Evolutionary conservation across 2,329 filamentous ascomycete genomes (phyloP).

Genomic region (Phyllosticta ampelicida): DNA sequence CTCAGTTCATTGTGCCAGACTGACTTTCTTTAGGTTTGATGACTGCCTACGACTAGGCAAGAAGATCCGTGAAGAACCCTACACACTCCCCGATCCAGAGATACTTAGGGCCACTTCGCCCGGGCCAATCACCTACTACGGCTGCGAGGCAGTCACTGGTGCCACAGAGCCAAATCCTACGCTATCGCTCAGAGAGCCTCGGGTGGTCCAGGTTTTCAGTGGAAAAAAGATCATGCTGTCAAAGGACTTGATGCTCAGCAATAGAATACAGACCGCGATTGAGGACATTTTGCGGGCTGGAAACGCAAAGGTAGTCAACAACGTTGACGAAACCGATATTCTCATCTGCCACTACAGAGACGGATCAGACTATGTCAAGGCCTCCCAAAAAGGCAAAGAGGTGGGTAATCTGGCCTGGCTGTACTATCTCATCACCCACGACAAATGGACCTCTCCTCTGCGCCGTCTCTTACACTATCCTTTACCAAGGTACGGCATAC

Average conservation of each 20-base stretch:
- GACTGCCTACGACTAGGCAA: constrained; percentile 90
- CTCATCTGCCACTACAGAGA: constrained; percentile 83
- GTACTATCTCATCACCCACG: constrained; percentile 80
- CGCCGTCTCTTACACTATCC: constrained; percentile 84
- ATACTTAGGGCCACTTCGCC: constrained; percentile 42
- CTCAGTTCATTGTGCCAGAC: constrained; percentile 2
- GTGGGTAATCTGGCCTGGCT: constrained; percentile 93
- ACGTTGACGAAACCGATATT: constrained; percentile 63
- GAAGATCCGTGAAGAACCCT: constrained; percentile 80
- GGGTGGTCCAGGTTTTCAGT: constrained; percentile 53
- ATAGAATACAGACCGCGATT: constrained; percentile 56
- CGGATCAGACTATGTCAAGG: constrained; percentile 64
- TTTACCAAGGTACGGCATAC: constrained; percentile 62
- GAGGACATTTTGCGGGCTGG: constrained; percentile 58
- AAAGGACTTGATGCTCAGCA: constrained; percentile 59
- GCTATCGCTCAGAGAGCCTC: constrained; percentile 9
- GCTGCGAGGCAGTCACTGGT: constrained; percentile 47
- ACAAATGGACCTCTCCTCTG: constrained; percentile 78
- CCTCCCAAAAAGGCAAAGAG: constrained; percentile 66
- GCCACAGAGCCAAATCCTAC: constrained; percentile 47
- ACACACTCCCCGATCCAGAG: constrained; percentile 75
- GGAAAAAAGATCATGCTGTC: constrained; percentile 69
- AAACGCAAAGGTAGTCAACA: constrained; percentile 56
- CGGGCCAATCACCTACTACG: constrained; percentile 16
- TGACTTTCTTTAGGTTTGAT: constrained; percentile 61